These are phyloP conservation scores for Cajanus cajan DNA, from an alignment of 306 rosid genomes.

Conservation along the genomic window DNA sequence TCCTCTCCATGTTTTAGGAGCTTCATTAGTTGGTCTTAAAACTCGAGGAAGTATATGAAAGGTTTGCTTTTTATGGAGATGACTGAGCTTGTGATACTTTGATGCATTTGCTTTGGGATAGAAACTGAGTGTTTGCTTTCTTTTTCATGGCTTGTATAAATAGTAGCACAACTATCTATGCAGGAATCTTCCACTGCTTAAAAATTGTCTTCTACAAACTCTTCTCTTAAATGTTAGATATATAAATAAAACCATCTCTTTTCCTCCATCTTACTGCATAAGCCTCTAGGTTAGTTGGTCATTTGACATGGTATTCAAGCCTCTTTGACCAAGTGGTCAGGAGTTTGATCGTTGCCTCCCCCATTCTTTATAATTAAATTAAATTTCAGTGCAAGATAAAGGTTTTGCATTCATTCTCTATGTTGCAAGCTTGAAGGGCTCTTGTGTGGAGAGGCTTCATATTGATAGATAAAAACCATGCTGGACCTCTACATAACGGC, in stretches of 20 bases:
- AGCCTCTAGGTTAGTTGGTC: constrained; percentile 6
- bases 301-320: neutral
- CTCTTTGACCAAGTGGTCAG: neutral
- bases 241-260: neutral
- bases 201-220: constrained; percentile 1
- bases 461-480: neutral
- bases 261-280: neutral
- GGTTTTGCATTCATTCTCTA: neutral
- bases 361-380: constrained; percentile 11
- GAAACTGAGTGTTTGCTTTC: neutral
- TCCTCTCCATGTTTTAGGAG: neutral
- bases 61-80: constrained; percentile 4
- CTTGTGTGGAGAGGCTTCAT: neutral
- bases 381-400: neutral
- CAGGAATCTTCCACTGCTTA: neutral
- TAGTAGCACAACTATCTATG: neutral
- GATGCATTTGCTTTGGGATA: constrained; percentile 20
- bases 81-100: constrained; percentile 10
- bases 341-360: neutral
- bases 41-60: neutral
- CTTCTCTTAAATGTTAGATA: constrained; percentile 3
- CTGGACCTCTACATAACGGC: neutral
- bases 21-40: constrained; percentile 18
- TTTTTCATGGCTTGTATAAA: constrained; percentile 13
- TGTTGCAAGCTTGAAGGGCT: neutral